Evolutionary conservation across 768 basidiomycete species (phyloP), one percentile per base, ranked within the genome.

Genomic region (Lentinula guzmanii): DNA sequence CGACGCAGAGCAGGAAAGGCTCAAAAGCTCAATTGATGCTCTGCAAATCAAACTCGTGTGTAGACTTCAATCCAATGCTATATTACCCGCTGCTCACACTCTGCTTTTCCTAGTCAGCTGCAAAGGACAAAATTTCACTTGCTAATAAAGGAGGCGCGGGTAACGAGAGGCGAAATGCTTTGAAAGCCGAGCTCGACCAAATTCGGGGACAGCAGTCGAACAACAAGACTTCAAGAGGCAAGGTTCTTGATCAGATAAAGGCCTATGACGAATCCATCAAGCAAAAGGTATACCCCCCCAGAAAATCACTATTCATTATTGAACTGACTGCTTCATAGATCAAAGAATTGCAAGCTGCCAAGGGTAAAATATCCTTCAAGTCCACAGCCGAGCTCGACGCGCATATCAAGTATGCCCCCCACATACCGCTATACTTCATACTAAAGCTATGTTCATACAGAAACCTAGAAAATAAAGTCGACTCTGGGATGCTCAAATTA

Each of bases 401-500:
- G 43, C 91, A 89, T 64, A 87, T 98, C 75, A 83, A 83, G 96
- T 94, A 75, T 16, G 88, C 72, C 3, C 63, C 62, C 31, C 46
- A 61, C 52, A 45, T 43, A 4, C 16, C 6, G 15, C 9, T 33
- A 21, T 15, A 13, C 46, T 46, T 51, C 8, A 13, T 33, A 58
- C 56, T 43, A 5, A 61, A 42, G 64, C 62, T 59, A 65, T 61
- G 60, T 58, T n/a, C 34, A 45, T 18, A 16, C 68, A 95, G 93
- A 67, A 79, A 87, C 63, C 78, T 97, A 62, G 92, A 98, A 54
- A 89, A 85, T 69, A 91, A 94, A 71, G 87, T 99, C 58, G 96
- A 98, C 70, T 92, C 92, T 4, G 96, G 96, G 28, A 85, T 68
- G 62, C 81, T 99, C 82, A 97, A 93, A 71, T 81, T 98, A 62